Base-by-base conservation (phyloP, 129 eudicot species). In the Escallonia herrerae region DNA sequence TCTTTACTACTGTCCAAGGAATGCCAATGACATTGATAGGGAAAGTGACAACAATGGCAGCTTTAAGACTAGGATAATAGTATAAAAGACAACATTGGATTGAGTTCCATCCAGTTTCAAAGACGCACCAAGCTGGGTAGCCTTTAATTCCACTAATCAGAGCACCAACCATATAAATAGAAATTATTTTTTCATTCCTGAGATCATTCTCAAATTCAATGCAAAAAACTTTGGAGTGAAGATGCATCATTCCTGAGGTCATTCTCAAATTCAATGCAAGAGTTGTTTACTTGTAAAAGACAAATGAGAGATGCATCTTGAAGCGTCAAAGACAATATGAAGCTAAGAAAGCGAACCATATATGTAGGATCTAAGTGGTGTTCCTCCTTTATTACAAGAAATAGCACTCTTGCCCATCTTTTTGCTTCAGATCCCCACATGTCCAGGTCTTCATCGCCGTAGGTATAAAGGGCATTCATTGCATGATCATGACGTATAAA, bases 381-480 rank as follows among this genome's bases (percentile, higher is more conserved):
- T 66, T 75, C 85, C 56, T 74, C 85, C 66, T 78, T 76, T 40
- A 78, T 56, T 42, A 69, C 73, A 62, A 89, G 95, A 74, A 94
- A 89, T 58, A 86, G 73, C 68, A 80, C 81, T 45, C 80, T 79
- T 13, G 87, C 81, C 99, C 99, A 94, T 78, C 88, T 85, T 78
- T 78, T 87, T 42, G 93, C 86, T 73, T 86, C 81, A 77, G 72
- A 50, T 60, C 72, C 83, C 99, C 99, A 94, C 10, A 78, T 72
- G 56, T 77, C 83, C 81, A 94, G 63, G 71, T 94, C 97, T 80
- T 84, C 99, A 51, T 94, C 99, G 48, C 89, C 89, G 72, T 67
- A 94, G 60, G 71, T 79, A 43, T 74, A 65, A 58, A 43, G 47
- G 47, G 70, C 72, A 52, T 73, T 76, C 45, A 8, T 71, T 37